Evolutionary conservation across 805 yeast species (phyloP).

Genomic region (Metschnikowia amazonensis): DNA sequence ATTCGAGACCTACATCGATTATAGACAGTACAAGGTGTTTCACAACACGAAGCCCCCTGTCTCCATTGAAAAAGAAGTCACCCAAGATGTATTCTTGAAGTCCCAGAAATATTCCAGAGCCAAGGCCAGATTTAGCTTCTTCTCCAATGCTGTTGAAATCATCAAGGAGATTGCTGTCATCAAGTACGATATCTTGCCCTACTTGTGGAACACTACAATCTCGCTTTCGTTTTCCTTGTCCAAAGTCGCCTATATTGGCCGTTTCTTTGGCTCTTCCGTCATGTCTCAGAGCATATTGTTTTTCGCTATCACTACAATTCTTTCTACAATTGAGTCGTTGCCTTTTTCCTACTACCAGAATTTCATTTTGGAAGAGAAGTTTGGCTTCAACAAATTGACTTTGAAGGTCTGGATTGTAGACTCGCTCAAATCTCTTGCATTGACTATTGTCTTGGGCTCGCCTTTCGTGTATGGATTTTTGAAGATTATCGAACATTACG

Average conservation of each 20-base stretch:
- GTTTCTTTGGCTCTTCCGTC: conserved; percentile 45
- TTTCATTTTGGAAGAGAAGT: conserved; percentile 88
- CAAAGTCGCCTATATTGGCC: conserved; percentile 28
- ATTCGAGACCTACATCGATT: conserved; percentile 70
- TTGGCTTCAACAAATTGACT: conserved; percentile 90
- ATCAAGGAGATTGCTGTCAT: conserved; percentile 56
- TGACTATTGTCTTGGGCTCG: conserved; percentile 59
- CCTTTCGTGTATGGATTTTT: conserved; percentile 74
- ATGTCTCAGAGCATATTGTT: conserved; percentile 67
- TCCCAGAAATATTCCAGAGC: conserved; percentile 78
- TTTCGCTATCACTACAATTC: conserved; percentile 51
- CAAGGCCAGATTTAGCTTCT: conserved; percentile 65
- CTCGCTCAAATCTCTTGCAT: conserved; percentile 52
- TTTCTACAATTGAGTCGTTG: conserved; percentile 51
- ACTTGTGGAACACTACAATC: conserved; percentile 49
- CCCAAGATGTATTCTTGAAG: conserved; percentile 68
- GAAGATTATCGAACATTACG: conserved; percentile 75
- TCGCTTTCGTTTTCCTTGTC: conserved; percentile 54
- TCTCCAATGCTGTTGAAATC: conserved; percentile 49
- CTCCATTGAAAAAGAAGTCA: conserved; percentile 63
- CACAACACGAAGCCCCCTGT: conserved; percentile 56
- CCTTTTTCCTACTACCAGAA: conserved; percentile 75
- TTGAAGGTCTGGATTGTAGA: conserved; percentile 69
- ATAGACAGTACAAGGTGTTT: conserved; percentile 72
- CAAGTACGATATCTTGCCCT: conserved; percentile 50